Evolutionary conservation across 305 asterid species (phyloP).

Genomic region (Solanum hybrid): DNA sequence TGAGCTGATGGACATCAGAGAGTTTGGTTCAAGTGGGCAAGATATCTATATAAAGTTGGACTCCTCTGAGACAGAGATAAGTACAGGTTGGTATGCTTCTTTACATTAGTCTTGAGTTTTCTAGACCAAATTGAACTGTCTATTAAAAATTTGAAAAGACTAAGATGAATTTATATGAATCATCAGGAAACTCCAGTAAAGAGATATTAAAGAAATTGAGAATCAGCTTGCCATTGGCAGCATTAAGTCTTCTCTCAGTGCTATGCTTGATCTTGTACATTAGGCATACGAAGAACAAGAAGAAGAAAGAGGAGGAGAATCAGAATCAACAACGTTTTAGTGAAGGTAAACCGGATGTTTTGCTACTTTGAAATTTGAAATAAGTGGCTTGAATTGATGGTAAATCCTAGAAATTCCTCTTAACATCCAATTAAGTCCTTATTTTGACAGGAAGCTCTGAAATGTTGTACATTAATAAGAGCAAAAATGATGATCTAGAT

Average conservation of each 20-base stretch:
- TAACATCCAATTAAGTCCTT: background rate
- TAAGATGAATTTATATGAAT: background rate
- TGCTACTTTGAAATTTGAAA: background rate
- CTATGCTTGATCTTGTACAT: background rate
- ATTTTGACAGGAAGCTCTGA: background rate
- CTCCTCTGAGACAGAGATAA: constrained; percentile 13
- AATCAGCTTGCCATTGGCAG: background rate
- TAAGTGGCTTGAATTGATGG: background rate
- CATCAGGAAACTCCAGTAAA: background rate
- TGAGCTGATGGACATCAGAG: constrained; percentile 33
- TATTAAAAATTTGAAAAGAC: background rate
- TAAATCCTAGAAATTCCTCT: background rate
- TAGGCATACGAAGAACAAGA: background rate
- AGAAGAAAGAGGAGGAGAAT: background rate
- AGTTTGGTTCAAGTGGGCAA: constrained; percentile 2
- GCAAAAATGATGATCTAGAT: background rate
- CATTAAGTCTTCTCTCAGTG: background rate
- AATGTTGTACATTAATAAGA: background rate
- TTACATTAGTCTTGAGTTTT: background rate
- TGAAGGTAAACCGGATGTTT: background rate
- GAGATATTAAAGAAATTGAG: background rate
- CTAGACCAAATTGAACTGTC: background rate
- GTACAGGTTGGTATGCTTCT: background rate
- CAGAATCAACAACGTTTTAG: background rate
- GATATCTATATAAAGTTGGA: constrained; percentile 18